Base-by-base conservation (phyloP, 164 flowering plant species). In the Saururus chinensis region DNA sequence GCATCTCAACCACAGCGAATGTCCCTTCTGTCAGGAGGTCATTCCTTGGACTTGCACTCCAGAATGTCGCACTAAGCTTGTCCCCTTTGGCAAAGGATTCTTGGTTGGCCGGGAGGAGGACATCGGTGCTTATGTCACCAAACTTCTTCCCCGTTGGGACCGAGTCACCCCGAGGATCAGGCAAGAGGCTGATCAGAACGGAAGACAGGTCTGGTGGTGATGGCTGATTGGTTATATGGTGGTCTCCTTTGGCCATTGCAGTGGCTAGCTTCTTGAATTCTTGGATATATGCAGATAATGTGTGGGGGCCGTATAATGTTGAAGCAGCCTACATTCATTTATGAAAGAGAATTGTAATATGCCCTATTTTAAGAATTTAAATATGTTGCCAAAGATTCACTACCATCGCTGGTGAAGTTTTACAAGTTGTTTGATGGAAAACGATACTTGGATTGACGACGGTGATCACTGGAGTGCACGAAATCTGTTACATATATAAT, bases 21-120 rank as follows among this genome's bases (percentile, higher is more conserved):
- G 85, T 85, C n/a, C 87, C 90, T 70, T 82, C 85, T 26, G 84
- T 85, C 65, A 82, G 56, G 40, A 82, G 70, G 63, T 82, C 90
- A 52, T 78, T 69, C 30, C 90, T 74, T 0, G 87, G 85, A 69
- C 75, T 74, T 13, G 76, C 82, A 49, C 84, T 81, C 85, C 85
- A 82, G 60, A 85, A 85, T 30, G 75, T 67, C 19, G 82, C 85
- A 48, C 42, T 73, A 11, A 53, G 66, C 57, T 16, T 81, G 10
- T 78, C 80, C 22, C 83, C 85, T 23, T 40, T 78, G 2, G 22
- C 60, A 62, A 82, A 80, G 17, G 75, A 67, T n/a, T 76, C 79
- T 13, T 35, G 57, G 41, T 67, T 68, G 37, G 24, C n/a, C 11
- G 78, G 80, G 35, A 64, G 19, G 6, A 35, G 22, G 40, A 82